These are phyloP conservation scores for Aspergillus persii DNA, from an alignment of 2,329 filamentous ascomycete species.

Conservation along the genomic window DNA sequence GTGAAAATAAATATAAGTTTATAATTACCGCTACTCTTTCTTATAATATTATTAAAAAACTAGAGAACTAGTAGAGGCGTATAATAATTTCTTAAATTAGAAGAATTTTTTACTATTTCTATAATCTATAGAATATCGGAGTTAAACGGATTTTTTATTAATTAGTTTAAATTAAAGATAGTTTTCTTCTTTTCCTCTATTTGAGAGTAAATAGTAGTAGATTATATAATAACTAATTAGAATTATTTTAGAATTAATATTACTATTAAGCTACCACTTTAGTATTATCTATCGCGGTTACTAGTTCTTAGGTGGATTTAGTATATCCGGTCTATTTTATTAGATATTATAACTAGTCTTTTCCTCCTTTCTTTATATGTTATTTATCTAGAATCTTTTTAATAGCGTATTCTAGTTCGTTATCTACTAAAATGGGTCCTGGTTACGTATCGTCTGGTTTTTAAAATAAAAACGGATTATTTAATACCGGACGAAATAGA, in stretches of 20 bases:
- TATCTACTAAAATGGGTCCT: neutral
- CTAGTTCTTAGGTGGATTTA: too few species aligned
- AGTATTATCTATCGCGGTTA: too few species aligned
- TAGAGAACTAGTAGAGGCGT: too few species aligned
- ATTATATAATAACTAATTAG: neutral
- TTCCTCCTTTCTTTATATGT: neutral
- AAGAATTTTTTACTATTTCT: neutral
- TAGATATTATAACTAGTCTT: neutral
- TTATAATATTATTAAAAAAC: too few species aligned
- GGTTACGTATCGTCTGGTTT: too few species aligned
- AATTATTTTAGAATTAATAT: too few species aligned
- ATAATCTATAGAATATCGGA: neutral
- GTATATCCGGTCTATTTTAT: too few species aligned
- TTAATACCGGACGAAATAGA: too few species aligned
- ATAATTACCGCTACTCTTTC: too few species aligned
- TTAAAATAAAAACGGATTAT: too few species aligned
- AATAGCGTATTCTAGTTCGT: neutral
- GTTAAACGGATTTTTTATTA: neutral
- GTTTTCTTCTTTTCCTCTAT: neutral
- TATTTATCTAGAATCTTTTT: neutral
- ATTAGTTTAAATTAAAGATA: neutral
- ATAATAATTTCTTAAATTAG: neutral
- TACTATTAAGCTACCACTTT: too few species aligned
- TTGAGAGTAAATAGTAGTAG: neutral
- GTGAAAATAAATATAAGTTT: too few species aligned